Conservation (phyloP, 1,284 basidiomycete genomes). For the Sporisorium scitamineum region DNA sequence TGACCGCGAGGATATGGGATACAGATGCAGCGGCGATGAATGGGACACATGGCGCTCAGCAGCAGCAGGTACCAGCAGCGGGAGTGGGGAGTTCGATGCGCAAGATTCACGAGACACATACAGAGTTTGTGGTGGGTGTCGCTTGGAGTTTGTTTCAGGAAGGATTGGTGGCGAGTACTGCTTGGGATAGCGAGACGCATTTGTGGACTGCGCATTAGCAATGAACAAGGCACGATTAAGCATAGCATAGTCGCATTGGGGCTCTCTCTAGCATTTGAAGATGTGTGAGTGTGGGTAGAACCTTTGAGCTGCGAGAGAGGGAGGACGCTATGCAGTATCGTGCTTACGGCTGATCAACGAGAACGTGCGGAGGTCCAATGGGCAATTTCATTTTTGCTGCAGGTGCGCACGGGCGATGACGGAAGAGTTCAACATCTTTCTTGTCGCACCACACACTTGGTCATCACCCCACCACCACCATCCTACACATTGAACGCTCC, state of each 20-base stretch:
- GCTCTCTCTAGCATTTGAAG: no score
- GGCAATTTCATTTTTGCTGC: not conserved
- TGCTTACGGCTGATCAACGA: no score
- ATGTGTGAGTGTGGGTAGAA: no score
- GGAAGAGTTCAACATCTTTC: not conserved
- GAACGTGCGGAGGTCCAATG: no score
- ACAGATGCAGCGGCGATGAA: conserved; percentile 44
- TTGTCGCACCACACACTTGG: not conserved
- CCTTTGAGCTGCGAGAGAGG: not conserved
- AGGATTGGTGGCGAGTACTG: conserved; percentile 84
- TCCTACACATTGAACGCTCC: not conserved
- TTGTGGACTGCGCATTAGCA: conserved; percentile 72
- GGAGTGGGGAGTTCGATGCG: conserved; percentile 65
- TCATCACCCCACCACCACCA: not conserved
- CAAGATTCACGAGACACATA: conserved; percentile 84
- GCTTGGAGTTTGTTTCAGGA: conserved; percentile 86
- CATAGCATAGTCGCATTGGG: no score
- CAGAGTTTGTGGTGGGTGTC: conserved; percentile 93
- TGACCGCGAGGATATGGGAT: conserved; percentile 87
- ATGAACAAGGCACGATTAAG: no score
- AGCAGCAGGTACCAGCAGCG: conserved; percentile 51
- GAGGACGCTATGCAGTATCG: no score
- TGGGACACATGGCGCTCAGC: conserved; percentile 70
- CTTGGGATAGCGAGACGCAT: conserved; percentile 88
- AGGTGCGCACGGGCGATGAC: conserved; percentile 1